Conservation (phyloP, 148 eudicot species). For the Diospyros kaki region DNA sequence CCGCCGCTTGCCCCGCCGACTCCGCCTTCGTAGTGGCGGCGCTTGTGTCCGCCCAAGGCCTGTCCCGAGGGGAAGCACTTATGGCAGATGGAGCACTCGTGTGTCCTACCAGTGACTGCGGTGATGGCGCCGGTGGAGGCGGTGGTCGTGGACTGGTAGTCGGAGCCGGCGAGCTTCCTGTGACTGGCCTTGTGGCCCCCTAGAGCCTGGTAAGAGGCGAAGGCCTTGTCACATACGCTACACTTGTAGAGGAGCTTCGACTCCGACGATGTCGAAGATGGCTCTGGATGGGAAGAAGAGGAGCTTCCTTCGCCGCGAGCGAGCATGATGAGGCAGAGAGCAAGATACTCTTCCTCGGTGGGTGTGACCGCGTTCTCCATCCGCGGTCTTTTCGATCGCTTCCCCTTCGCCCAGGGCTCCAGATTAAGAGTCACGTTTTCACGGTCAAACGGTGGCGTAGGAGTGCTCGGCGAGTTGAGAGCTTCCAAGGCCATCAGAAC, state of each 20-base stretch:
- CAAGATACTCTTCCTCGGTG: slow-evolving; percentile 74
- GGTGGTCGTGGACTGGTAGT: slow-evolving; percentile 10
- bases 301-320: slow-evolving; percentile 38
- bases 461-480: slow-evolving; percentile 23
- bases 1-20: slow-evolving; percentile 25
- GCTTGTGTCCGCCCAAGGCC: slow-evolving; percentile 78
- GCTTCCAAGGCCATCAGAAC: slow-evolving; percentile 41
- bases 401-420: slow-evolving; percentile 40
- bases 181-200: slow-evolving; percentile 89
- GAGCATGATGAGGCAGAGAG: slow-evolving; percentile 77
- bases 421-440: background rate
- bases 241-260: slow-evolving; percentile 37
- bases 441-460: slow-evolving; percentile 11
- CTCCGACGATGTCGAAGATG: background rate
- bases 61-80: slow-evolving; percentile 61
- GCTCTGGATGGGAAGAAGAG: background rate
- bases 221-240: slow-evolving; percentile 49
- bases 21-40: slow-evolving; percentile 72
- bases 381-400: slow-evolving; percentile 50
- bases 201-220: slow-evolving; percentile 58
- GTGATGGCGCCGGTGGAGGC: slow-evolving; percentile 9
- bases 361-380: slow-evolving; percentile 14
- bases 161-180: slow-evolving; percentile 35
- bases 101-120: slow-evolving; percentile 30
- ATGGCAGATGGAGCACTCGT: slow-evolving; percentile 57